A percentile compares a stretch with the other conserved stretches of the same genome.
Conservation (phyloP, 2,329 filamentous ascomycete genomes). For the Penicillium sp. region DNA sequence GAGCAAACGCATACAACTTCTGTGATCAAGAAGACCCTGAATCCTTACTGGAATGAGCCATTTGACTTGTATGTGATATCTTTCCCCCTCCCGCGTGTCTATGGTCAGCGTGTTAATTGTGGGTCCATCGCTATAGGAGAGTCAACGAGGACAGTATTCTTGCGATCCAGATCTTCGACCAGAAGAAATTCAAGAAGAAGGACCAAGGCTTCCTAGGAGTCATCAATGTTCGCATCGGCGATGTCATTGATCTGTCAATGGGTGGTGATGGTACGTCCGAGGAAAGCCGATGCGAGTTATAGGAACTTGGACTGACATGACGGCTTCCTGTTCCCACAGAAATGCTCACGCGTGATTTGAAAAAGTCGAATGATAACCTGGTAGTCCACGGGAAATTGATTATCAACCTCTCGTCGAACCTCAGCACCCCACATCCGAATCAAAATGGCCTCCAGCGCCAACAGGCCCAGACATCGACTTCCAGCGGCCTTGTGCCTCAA, state of each 20-base stretch:
- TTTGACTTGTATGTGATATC: conserved; percentile 81
- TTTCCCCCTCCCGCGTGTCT: neutral
- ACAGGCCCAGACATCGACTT: conserved; percentile 36
- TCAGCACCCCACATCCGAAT: conserved; percentile 65
- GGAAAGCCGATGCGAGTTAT: conserved; percentile 4
- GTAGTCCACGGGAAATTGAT: conserved; percentile 98
- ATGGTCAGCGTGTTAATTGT: conserved; percentile 13
- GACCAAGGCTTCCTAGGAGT: conserved; percentile 97
- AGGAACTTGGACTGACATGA: conserved; percentile 16
- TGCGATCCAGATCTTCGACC: conserved; percentile 97
- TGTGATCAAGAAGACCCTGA: conserved; percentile 95
- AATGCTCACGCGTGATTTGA: conserved; percentile 95
- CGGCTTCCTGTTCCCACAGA: conserved; percentile 52
- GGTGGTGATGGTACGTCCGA: conserved; percentile 78
- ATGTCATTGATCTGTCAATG: conserved; percentile 85
- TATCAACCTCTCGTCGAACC: conserved; percentile 90
- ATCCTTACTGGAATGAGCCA: conserved; percentile 99
- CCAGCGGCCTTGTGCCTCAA: conserved; percentile 41
- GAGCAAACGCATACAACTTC: conserved; percentile 98
- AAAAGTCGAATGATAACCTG: conserved; percentile 96
- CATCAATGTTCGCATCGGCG: conserved; percentile 93
- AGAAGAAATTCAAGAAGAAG: conserved; percentile 99
- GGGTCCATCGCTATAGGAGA: conserved; percentile 55
- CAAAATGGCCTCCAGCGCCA: conserved; percentile 41
- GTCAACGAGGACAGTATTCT: conserved; percentile 95